A percentile compares a stretch with the other conserved stretches of the same genome.
phyloP scores from a whole-genome alignment of 2,329 filamentous ascomycete species.

The Arthrobotrys conoides region DNA sequence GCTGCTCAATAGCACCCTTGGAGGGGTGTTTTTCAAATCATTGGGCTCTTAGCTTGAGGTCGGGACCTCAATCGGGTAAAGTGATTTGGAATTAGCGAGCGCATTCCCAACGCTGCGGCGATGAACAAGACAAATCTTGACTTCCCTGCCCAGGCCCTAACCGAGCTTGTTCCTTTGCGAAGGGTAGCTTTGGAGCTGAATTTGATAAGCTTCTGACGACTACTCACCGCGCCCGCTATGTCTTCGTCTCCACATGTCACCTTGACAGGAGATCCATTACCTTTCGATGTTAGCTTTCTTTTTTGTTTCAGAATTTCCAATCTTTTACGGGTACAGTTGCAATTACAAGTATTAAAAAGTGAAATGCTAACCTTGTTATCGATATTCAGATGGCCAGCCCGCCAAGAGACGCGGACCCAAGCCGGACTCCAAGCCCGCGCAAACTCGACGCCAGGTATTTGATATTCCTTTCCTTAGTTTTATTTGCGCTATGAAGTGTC shows the following conservation, averaged over 20 bases:
- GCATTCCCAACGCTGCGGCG: constrained; percentile 41
- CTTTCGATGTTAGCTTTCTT: constrained; percentile 1
- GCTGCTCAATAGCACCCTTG: constrained; percentile 32
- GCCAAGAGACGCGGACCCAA: constrained; percentile 94
- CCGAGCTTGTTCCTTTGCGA: constrained; percentile 33
- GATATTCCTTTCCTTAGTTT: constrained; percentile 38
- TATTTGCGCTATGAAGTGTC: constrained; percentile 11
- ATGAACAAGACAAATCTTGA: constrained; percentile 55
- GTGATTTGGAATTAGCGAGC: constrained; percentile 59
- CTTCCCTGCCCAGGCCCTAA: constrained; percentile 36
- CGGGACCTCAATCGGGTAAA: constrained; percentile 51
- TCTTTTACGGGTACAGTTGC: constrained; percentile 39
- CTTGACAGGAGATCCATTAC: background rate
- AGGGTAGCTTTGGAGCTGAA: constrained; percentile 33
- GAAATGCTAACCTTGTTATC: constrained; percentile 3
- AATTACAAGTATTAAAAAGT: constrained; percentile 2
- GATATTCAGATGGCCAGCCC: constrained; percentile 79
- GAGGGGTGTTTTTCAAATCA: constrained; percentile 61
- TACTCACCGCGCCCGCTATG: constrained; percentile 21
- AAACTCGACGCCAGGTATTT: constrained; percentile 91
- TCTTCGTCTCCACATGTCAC: constrained; percentile 14
- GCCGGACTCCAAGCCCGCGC: constrained; percentile 93
- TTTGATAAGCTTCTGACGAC: constrained; percentile 56
- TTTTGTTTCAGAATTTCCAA: constrained; percentile 45
- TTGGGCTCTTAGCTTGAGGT: constrained; percentile 50